Evolutionary conservation across 805 yeast species (phyloP).

Genomic region (Pichia pseudocactophila): DNA sequence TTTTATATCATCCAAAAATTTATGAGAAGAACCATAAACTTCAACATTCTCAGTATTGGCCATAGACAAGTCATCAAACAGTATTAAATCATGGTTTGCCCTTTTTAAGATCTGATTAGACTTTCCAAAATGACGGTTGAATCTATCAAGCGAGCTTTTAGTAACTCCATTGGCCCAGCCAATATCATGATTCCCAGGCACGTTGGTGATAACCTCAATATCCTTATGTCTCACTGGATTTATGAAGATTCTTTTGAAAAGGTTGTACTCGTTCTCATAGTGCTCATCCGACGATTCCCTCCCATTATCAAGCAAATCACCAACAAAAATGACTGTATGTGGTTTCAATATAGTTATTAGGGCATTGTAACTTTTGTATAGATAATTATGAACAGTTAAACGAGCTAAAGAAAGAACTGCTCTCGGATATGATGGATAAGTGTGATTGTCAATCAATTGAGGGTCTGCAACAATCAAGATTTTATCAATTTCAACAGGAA

Average conservation of each 20-base stretch:
- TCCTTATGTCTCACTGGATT: conserved; percentile 18
- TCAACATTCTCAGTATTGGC: conserved; percentile 43
- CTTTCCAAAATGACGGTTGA: conserved; percentile 64
- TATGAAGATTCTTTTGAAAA: conserved; percentile 58
- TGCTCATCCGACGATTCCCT: conserved; percentile 50
- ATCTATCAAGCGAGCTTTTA: conserved; percentile 48
- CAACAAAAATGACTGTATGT: conserved; percentile 68
- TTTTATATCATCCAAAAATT: conserved; percentile 39
- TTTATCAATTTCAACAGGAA: conserved; percentile 4
- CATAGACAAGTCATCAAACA: conserved; percentile 74
- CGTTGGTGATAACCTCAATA: conserved; percentile 32
- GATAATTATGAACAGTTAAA: conserved; percentile 64
- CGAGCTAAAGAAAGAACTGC: conserved; percentile 46
- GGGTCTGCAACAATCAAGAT: conserved; percentile 76
- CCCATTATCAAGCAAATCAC: conserved; percentile 93
- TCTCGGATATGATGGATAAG: conserved; percentile 68
- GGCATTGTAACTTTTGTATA: conserved; percentile 63
- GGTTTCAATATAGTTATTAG: conserved; percentile 58
- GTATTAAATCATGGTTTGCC: conserved; percentile 62
- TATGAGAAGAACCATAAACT: conserved; percentile 39
- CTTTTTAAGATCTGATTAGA: conserved; percentile 46
- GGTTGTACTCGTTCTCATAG: conserved; percentile 41
- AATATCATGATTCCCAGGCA: conserved; percentile 93
- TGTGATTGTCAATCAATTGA: conserved; percentile 77
- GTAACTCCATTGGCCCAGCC: conserved; percentile 77